phyloP scores from a whole-genome alignment of 345 rosid species.

The Mangifera indica region DNA sequence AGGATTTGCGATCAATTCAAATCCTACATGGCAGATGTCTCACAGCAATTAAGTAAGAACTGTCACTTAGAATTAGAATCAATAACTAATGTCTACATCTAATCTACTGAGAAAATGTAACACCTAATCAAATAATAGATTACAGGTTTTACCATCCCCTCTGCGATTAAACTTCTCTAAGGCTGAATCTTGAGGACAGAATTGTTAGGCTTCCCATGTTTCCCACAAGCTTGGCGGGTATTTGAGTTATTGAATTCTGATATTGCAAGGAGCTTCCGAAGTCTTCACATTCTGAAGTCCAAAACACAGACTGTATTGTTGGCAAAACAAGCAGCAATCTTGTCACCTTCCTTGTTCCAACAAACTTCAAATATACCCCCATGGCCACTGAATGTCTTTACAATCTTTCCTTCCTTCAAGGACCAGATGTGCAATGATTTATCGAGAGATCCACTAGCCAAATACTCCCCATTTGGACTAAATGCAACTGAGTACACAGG shows the following conservation, averaged over 20 bases:
- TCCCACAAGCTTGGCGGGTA: neutral
- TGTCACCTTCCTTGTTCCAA: slow-evolving; percentile 97
- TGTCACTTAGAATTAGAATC: neutral
- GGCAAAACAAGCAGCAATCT: slow-evolving; percentile 93
- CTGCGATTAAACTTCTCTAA: neutral
- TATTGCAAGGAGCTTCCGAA: neutral
- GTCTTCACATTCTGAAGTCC: slow-evolving; percentile 77
- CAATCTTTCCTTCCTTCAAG: slow-evolving; percentile 80
- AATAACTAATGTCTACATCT: slow-evolving; percentile 6
- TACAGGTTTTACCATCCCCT: slow-evolving; percentile 1
- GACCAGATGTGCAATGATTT: slow-evolving; percentile 92
- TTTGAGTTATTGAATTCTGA: slow-evolving; percentile 4
- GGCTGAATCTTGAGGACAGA: neutral
- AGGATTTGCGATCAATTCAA: slow-evolving; percentile 5
- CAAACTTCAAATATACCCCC: slow-evolving; percentile 98
- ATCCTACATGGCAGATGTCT: neutral
- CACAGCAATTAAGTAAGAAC: neutral
- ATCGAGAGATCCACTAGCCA: slow-evolving; percentile 95
- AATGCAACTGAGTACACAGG: slow-evolving; percentile 94
- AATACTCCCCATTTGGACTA: slow-evolving; percentile 94
- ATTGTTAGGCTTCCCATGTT: slow-evolving; percentile 2
- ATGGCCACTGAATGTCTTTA: slow-evolving; percentile 82
- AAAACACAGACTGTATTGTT: slow-evolving; percentile 80
- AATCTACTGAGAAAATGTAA: neutral
- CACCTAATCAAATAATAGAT: slow-evolving; percentile 7